These are phyloP conservation scores for Anthoceros angustus DNA, from an alignment of 225 moss, liverwort and hornwort genomes.

Conservation along the genomic window DNA sequence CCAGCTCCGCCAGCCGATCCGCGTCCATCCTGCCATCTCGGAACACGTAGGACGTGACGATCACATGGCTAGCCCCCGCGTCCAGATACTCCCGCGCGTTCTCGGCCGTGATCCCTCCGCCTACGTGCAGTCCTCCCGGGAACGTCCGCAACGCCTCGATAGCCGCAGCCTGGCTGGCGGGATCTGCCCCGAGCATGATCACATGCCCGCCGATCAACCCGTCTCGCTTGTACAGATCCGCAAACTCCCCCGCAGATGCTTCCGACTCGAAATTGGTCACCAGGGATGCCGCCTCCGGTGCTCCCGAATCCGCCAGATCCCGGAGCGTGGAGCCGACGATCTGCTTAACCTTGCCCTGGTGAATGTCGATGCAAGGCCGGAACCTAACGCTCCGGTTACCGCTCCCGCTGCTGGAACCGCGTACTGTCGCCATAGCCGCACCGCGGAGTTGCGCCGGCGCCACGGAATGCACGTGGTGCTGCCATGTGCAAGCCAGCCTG, in stretches of 20 bases:
- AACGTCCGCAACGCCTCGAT: constrained; percentile 54
- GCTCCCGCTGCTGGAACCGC: no score
- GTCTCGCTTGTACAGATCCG: constrained; percentile 66
- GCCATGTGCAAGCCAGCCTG: no score
- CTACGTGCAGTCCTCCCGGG: constrained; percentile 89
- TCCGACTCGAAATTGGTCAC: constrained; percentile 91
- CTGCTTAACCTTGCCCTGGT: constrained; percentile 98
- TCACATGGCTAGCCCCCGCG: constrained; percentile 93
- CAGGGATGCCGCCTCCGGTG: constrained; percentile 24
- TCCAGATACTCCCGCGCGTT: constrained; percentile 67
- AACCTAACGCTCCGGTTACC: constrained; percentile 45
- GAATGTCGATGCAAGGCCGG: constrained; percentile 97
- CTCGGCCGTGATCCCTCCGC: constrained; percentile 81
- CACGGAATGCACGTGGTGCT: no score
- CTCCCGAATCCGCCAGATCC: constrained; percentile 40
- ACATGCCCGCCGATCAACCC: constrained; percentile 68
- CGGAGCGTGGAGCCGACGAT: constrained; percentile 89
- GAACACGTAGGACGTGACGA: constrained; percentile 99
- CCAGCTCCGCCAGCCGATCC: constrained; percentile 49
- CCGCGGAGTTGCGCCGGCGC: no score
- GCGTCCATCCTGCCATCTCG: constrained; percentile 69
- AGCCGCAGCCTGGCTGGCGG: constrained; percentile 56
- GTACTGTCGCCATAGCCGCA: no score
- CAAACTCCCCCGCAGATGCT: constrained; percentile 58
- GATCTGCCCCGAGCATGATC: constrained; percentile 84